These are phyloP conservation scores for Cunninghamia lanceolata DNA, from an alignment of 75 land plant species.

Conservation along the genomic window DNA sequence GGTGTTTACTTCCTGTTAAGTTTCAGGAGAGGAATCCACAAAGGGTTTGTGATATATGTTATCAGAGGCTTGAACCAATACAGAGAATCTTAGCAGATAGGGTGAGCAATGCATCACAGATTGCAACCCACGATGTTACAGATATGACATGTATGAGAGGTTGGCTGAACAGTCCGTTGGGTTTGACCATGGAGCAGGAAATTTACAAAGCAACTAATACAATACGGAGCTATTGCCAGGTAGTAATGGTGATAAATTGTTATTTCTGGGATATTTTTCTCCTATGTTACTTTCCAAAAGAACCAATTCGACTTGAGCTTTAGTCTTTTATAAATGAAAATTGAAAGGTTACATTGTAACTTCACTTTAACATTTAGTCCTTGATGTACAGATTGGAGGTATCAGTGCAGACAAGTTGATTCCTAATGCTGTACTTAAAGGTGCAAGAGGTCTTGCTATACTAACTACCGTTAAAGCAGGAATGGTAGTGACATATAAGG, in stretches of 20 bases:
- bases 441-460: constrained; percentile 76
- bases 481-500: constrained; percentile 58
- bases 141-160: constrained; percentile 71
- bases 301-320: neutral
- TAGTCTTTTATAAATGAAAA: neutral
- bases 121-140: constrained; percentile 81
- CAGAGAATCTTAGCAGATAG: constrained; percentile 50
- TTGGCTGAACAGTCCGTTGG: constrained; percentile 80
- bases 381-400: constrained; percentile 25
- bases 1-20: constrained; percentile 71
- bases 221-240: constrained; percentile 62
- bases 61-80: constrained; percentile 71
- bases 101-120: constrained; percentile 73
- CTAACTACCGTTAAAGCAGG: constrained; percentile 78
- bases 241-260: constrained; percentile 12
- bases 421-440: constrained; percentile 58
- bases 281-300: neutral
- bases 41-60: constrained; percentile 81
- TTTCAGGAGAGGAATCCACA: constrained; percentile 74
- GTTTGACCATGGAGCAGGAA: constrained; percentile 79
- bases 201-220: constrained; percentile 74
- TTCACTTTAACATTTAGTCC: neutral
- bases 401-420: constrained; percentile 61
- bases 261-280: neutral
- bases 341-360: neutral